phyloP scores from a whole-genome alignment of 441 rosid genomes.

The Arabidopsis lyrata region DNA sequence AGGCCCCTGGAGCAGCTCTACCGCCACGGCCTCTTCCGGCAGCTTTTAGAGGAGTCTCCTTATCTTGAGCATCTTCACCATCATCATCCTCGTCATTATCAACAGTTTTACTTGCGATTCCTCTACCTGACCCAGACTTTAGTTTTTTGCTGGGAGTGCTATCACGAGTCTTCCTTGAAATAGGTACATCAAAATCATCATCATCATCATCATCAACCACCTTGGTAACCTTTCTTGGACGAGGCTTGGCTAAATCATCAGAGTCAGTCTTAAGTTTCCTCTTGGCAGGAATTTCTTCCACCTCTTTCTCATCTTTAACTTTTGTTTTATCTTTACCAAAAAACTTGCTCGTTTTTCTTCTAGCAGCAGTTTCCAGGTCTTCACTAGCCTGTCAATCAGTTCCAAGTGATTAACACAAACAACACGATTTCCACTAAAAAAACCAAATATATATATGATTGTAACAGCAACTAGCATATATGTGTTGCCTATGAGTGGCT shows the following conservation, averaged over 20 bases:
- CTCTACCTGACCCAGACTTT: slow-evolving; percentile 78
- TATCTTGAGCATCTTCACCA: slow-evolving; percentile 56
- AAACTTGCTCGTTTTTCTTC: slow-evolving; percentile 96
- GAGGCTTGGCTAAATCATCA: slow-evolving; percentile 53
- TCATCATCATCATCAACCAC: slow-evolving; percentile 56
- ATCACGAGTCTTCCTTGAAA: slow-evolving; percentile 53
- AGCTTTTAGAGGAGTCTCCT: slow-evolving; percentile 68
- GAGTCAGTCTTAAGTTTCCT: slow-evolving; percentile 61
- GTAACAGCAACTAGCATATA: slow-evolving; percentile 10
- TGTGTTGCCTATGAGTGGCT: slow-evolving; percentile 16
- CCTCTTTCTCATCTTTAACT: slow-evolving; percentile 61
- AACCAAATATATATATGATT: background rate
- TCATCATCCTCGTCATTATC: slow-evolving; percentile 61
- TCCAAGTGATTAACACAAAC: slow-evolving; percentile 30
- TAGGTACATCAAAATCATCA: slow-evolving; percentile 70
- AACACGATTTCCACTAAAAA: slow-evolving; percentile 11
- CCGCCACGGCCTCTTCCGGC: slow-evolving; percentile 90
- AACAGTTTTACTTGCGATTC: slow-evolving; percentile 57
- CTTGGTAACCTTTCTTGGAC: slow-evolving; percentile 58
- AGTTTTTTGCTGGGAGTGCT: slow-evolving; percentile 79
- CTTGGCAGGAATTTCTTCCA: slow-evolving; percentile 65
- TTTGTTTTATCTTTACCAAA: slow-evolving; percentile 72
- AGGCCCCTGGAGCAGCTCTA: slow-evolving; percentile 66
- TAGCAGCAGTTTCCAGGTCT: slow-evolving; percentile 59
- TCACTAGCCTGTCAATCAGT: slow-evolving; percentile 49